Conservation (phyloP, 1,139 yeast genomes). For the Pichia sp. region DNA sequence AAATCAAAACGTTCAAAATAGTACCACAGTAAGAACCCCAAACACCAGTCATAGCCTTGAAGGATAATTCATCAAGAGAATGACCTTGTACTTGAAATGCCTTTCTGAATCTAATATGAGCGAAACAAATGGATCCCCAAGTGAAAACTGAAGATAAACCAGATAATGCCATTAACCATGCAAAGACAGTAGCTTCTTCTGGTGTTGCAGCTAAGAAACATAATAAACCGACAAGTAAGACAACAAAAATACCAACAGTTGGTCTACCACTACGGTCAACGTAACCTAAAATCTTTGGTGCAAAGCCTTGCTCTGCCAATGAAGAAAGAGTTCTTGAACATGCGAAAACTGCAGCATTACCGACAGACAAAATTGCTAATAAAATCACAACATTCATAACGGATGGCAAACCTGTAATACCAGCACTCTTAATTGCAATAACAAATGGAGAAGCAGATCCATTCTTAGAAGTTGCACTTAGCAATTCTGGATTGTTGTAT, state of each 20-base stretch:
- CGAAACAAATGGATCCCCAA: conserved; percentile 66
- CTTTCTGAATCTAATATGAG: conserved; percentile 66
- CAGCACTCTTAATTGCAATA: conserved; percentile 39
- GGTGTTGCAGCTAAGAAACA: conserved; percentile 62
- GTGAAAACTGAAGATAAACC: conserved; percentile 75
- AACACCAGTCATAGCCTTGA: conserved; percentile 54
- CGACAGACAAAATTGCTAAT: conserved; percentile 57
- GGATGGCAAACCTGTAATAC: conserved; percentile 38
- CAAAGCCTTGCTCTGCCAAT: conserved; percentile 71
- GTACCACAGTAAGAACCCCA: conserved; percentile 61
- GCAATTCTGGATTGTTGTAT: conserved; percentile 41
- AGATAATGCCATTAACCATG: conserved; percentile 73
- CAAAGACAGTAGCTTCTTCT: conserved; percentile 54
- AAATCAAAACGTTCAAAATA: conserved; percentile 46
- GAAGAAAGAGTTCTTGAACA: conserved; percentile 74
- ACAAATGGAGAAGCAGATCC: conserved; percentile 43
- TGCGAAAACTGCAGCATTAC: conserved; percentile 66
- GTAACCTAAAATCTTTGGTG: conserved; percentile 62
- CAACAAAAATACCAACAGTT: conserved; percentile 46
- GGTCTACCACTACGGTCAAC: conserved; percentile 69
- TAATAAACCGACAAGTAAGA: conserved; percentile 53
- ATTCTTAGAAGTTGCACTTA: conserved; percentile 31
- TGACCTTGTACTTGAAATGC: conserved; percentile 62
- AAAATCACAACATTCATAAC: conserved; percentile 62
- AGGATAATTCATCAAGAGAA: conserved; percentile 54